Conservation (phyloP, 2,329 filamentous ascomycete genomes). For the Hypoxylon sp. region DNA sequence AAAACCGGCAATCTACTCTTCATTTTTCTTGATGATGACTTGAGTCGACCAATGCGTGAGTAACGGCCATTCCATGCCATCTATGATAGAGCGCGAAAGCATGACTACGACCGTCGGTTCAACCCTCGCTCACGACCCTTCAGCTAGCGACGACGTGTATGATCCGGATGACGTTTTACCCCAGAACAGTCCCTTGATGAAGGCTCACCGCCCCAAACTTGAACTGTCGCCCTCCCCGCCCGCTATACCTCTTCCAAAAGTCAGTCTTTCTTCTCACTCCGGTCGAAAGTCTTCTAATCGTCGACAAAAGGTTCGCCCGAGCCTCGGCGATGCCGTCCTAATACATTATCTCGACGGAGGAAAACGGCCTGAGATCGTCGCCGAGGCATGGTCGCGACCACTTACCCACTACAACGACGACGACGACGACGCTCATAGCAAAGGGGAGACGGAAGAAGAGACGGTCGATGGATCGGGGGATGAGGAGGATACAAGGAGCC, state of each 20-base stretch:
- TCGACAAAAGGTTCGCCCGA: conserved; percentile 62
- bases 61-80: conserved; percentile 44
- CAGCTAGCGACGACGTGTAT: conserved; percentile 52
- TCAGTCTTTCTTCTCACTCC: conserved; percentile 53
- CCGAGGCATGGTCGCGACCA: conserved; percentile 61
- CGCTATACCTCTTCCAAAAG: conserved; percentile 54
- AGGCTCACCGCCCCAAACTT: conserved; percentile 54
- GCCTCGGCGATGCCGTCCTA: conserved; percentile 72
- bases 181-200: conserved; percentile 52
- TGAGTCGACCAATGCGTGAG: conserved; percentile 46
- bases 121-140: conserved; percentile 44
- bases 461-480: conserved; percentile 41
- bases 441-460: conserved; percentile 42
- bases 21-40: conserved; percentile 41
- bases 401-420: conserved; percentile 54
- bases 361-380: conserved; percentile 71
- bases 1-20: conserved; percentile 25
- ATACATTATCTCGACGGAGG: conserved; percentile 70
- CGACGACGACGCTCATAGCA: conserved; percentile 53
- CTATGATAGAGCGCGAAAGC: conserved; percentile 43
- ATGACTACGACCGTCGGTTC: conserved; percentile 47
- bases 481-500: conserved; percentile 46
- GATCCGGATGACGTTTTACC: conserved; percentile 58
- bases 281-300: conserved; percentile 60
- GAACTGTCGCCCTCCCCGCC: conserved; percentile 62